Percentiles rank a stretch among this genome's conserved stretches.
phyloP scores from a whole-genome alignment of 2,329 filamentous ascomycete species.

The Rosellinia necatrix region DNA sequence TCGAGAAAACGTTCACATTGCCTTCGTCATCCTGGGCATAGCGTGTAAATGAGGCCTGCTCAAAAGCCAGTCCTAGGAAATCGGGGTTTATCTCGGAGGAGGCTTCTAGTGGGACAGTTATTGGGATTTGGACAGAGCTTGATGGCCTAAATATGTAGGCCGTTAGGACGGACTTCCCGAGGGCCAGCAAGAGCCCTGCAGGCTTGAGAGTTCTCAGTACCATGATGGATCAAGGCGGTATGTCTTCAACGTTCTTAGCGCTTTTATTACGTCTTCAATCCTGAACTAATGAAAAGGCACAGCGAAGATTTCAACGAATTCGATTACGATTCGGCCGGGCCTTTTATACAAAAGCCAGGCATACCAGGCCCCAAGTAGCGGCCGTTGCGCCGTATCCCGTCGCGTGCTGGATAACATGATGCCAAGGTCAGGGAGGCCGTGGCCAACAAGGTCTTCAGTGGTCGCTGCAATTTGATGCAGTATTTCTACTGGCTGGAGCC shows the following conservation, averaged over 20 bases:
- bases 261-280: not conserved
- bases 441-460: no score
- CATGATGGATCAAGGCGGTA: conserved; percentile 22
- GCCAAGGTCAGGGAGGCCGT: conserved; percentile 3
- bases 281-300: not conserved
- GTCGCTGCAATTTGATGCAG: conserved; percentile 5
- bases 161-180: conserved; percentile 26
- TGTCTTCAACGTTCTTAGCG: not conserved
- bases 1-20: conserved; percentile 41
- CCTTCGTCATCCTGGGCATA: conserved; percentile 41
- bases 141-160: conserved; percentile 26
- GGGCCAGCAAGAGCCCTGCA: conserved; percentile 24
- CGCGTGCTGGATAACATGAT: conserved; percentile 20
- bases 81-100: conserved; percentile 34
- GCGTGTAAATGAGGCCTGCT: conserved; percentile 42
- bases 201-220: conserved; percentile 7
- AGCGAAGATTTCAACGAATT: conserved; percentile 11
- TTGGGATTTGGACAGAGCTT: conserved; percentile 28
- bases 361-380: conserved; percentile 14
- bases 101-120: conserved; percentile 18
- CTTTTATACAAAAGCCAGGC: conserved; percentile 30
- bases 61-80: conserved; percentile 42
- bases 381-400: conserved; percentile 18
- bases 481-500: not conserved
- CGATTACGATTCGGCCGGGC: not conserved